phyloP scores from a whole-genome alignment of 1,139 yeast genomes.

The Suhomyces guaymorum region DNA sequence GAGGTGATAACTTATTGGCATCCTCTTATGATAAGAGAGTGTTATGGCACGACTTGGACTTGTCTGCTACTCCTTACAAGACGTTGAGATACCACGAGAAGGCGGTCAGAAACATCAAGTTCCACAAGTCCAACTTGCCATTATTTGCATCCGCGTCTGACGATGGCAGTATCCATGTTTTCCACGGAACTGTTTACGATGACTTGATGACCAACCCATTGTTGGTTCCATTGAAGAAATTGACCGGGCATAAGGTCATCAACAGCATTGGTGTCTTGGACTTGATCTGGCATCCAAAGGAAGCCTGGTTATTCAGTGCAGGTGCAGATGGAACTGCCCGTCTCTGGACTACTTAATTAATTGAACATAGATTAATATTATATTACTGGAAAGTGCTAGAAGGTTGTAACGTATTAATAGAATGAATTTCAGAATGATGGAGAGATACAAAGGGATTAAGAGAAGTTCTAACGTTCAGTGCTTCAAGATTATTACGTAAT shows the following conservation, averaged over 20 bases:
- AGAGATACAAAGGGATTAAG: too few relatives aligned
- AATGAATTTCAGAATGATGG: too few relatives aligned
- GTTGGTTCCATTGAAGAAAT: conserved; percentile 91
- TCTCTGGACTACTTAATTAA: conserved; percentile 78
- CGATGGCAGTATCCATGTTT: conserved; percentile 89
- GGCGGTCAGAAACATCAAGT: conserved; percentile 86
- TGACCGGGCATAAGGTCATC: conserved; percentile 85
- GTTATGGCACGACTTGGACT: conserved; percentile 95
- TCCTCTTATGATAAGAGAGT: conserved; percentile 94
- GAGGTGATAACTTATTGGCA: conserved; percentile 92
- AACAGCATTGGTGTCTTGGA: conserved; percentile 87
- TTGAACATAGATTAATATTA: background rate
- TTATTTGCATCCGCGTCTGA: conserved; percentile 95
- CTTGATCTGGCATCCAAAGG: conserved; percentile 94
- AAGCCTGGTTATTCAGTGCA: conserved; percentile 98
- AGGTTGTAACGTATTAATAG: too few relatives aligned
- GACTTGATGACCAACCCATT: conserved; percentile 94
- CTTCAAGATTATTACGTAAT: too few relatives aligned
- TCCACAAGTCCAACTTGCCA: conserved; percentile 84
- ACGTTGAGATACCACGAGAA: conserved; percentile 91
- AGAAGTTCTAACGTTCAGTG: too few relatives aligned
- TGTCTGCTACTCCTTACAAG: conserved; percentile 88
- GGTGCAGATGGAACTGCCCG: conserved; percentile 98
- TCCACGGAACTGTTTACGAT: conserved; percentile 96
- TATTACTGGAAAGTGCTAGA: too few relatives aligned